phyloP scores from a whole-genome alignment of 305 asterid species.

The Rubia peregrina region DNA sequence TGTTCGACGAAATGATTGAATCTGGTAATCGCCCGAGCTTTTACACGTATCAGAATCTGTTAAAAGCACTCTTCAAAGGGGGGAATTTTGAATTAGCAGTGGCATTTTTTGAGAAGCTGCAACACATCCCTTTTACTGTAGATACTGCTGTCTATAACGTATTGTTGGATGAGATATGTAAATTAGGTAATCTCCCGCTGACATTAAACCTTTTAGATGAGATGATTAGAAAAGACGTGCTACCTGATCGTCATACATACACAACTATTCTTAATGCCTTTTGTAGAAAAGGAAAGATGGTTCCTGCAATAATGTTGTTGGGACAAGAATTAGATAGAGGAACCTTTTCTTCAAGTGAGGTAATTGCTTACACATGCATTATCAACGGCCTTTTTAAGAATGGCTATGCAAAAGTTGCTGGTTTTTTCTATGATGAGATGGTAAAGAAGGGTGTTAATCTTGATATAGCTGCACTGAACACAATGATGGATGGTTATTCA shows the following conservation, averaged over 20 bases:
- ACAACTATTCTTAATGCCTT: conserved; percentile 49
- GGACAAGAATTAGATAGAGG: conserved; percentile 44
- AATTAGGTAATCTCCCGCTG: conserved; percentile 36
- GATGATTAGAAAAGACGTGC: conserved; percentile 46
- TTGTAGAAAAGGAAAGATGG: conserved; percentile 57
- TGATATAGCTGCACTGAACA: conserved; percentile 53
- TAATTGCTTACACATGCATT: conserved; percentile 48
- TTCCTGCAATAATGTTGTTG: conserved; percentile 53
- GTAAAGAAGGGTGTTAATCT: conserved; percentile 33
- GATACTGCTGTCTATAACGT: conserved; percentile 55
- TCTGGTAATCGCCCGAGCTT: conserved; percentile 52
- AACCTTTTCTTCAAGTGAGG: conserved; percentile 36
- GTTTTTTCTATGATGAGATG: conserved; percentile 51
- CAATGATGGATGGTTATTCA: conserved; percentile 63
- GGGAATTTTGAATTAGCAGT: conserved; percentile 49
- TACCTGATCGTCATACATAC: conserved; percentile 62
- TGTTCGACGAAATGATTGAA: conserved; percentile 55
- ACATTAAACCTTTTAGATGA: conserved; percentile 45
- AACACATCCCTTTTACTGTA: conserved; percentile 29
- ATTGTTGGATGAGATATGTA: conserved; percentile 48
- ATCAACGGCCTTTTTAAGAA: conserved; percentile 59
- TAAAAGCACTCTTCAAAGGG: conserved; percentile 69
- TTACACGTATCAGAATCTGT: conserved; percentile 54
- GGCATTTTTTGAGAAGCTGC: conserved; percentile 46
- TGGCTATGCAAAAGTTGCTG: conserved; percentile 57